Evolutionary conservation across 2,329 filamentous ascomycete genomes (phyloP).

Genomic region (Aspergillus felis): DNA sequence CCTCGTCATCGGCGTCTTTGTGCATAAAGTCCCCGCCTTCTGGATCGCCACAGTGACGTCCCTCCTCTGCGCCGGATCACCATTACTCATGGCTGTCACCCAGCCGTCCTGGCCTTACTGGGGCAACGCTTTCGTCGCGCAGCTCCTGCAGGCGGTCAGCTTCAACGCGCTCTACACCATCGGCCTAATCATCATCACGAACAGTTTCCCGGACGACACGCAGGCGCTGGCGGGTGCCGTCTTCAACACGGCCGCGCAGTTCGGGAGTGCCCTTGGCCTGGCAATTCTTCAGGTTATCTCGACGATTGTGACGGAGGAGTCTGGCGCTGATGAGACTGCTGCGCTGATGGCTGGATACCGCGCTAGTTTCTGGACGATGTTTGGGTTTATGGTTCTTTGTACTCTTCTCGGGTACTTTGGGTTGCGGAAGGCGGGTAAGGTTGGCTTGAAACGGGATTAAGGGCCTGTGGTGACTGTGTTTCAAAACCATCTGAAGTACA

Average conservation of each 20-base stretch:
- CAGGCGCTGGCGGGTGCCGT: constrained; percentile 60
- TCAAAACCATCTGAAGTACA: no score
- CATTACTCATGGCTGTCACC: constrained; percentile 55
- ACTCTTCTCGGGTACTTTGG: constrained; percentile 41
- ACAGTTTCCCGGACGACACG: constrained; percentile 31
- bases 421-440: constrained; percentile 45
- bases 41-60: constrained; percentile 42
- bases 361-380: constrained; percentile 53
- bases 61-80: constrained; percentile 43
- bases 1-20: constrained; percentile 44
- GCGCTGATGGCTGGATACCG: constrained; percentile 51
- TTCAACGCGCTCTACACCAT: constrained; percentile 18
- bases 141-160: constrained; percentile 20
- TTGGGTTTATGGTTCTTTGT: constrained; percentile 43
- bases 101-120: constrained; percentile 51
- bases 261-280: constrained; percentile 53
- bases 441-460: constrained; percentile 46
- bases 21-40: constrained; percentile 41
- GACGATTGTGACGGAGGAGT: constrained; percentile 39
- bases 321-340: constrained; percentile 17
- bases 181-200: constrained; percentile 13
- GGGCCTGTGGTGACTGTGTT: no score
- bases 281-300: constrained; percentile 50
- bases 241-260: constrained; percentile 57
- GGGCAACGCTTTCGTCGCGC: constrained; percentile 43